phyloP scores from a whole-genome alignment of 2,329 filamentous ascomycete genomes.

The Ceratocystis alfenasii region DNA sequence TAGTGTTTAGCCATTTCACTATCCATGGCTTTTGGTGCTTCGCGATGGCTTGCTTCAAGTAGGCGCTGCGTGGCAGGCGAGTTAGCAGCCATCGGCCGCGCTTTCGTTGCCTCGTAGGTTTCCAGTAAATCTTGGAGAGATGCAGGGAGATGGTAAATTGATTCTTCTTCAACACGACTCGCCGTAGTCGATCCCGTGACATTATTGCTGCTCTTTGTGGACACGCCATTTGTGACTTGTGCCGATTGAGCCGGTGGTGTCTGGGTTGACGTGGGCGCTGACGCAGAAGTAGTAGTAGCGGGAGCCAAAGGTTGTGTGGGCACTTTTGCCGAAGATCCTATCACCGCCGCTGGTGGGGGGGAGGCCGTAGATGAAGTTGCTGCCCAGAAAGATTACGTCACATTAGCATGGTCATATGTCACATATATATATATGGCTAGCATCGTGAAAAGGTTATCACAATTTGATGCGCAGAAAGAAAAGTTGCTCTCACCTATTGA shows the following conservation, averaged over 20 bases:
- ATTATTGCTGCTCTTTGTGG: conserved; percentile 39
- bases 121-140: conserved; percentile 83
- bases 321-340: background rate
- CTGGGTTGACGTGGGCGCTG: conserved; percentile 1
- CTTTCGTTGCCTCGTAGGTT: conserved; percentile 75
- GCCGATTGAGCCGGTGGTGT: background rate
- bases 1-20: conserved; percentile 74
- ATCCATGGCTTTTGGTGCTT: conserved; percentile 63
- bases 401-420: background rate
- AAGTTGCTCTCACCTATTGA: conserved; percentile 33
- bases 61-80: conserved; percentile 60
- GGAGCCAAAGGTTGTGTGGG: background rate
- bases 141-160: conserved; percentile 82
- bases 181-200: conserved; percentile 25
- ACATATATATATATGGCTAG: conserved; percentile 21
- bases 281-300: background rate
- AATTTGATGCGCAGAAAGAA: background rate
- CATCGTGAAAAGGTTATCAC: background rate
- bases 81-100: conserved; percentile 47
- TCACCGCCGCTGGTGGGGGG: conserved; percentile 5
- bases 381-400: background rate
- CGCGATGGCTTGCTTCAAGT: conserved; percentile 61
- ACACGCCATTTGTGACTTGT: conserved; percentile 28
- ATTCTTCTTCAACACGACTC: conserved; percentile 49
- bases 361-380: conserved; percentile 47